Percentiles rank a stretch among this genome's conserved stretches.
Conservation (phyloP, 345 rosid species). For the Citrus australasica region DNA sequence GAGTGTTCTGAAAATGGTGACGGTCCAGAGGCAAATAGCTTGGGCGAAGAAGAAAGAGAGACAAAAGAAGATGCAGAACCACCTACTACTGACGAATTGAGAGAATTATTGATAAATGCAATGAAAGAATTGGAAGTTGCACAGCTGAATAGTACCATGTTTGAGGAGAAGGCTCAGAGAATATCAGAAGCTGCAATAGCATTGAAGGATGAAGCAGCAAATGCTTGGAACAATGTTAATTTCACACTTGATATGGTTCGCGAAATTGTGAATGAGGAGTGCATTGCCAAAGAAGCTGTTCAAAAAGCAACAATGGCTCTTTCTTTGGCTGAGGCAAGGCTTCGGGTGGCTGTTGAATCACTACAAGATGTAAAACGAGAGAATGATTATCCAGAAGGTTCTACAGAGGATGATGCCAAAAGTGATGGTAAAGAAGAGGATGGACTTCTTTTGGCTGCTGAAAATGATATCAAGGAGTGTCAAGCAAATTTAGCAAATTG, state of each 20-base stretch:
- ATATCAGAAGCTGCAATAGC: conserved; percentile 86
- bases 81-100: conserved; percentile 54
- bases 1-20: conserved; percentile 38
- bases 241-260: conserved; percentile 50
- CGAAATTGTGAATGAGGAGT: conserved; percentile 61
- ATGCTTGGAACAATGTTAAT: conserved; percentile 65
- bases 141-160: conserved; percentile 62
- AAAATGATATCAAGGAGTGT: conserved; percentile 61
- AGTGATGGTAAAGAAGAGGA: conserved; percentile 28
- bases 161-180: conserved; percentile 85
- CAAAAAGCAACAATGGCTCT: conserved; percentile 78
- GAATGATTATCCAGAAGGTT: conserved; percentile 27
- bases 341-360: conserved; percentile 61
- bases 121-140: conserved; percentile 74
- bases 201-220: conserved; percentile 67
- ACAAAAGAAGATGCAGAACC: conserved; percentile 31
- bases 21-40: conserved; percentile 22
- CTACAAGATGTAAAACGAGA: conserved; percentile 35
- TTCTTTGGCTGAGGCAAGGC: conserved; percentile 85
- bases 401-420: conserved; percentile 30
- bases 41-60: conserved; percentile 33
- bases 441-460: conserved; percentile 44
- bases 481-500: conserved; percentile 45
- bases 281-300: conserved; percentile 63
- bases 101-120: conserved; percentile 57